Evolutionary conservation across 2,329 filamentous ascomycete species (phyloP), one percentile per base, ranked within the genome.

Genomic region (Pseudogymnoascus sp.): DNA sequence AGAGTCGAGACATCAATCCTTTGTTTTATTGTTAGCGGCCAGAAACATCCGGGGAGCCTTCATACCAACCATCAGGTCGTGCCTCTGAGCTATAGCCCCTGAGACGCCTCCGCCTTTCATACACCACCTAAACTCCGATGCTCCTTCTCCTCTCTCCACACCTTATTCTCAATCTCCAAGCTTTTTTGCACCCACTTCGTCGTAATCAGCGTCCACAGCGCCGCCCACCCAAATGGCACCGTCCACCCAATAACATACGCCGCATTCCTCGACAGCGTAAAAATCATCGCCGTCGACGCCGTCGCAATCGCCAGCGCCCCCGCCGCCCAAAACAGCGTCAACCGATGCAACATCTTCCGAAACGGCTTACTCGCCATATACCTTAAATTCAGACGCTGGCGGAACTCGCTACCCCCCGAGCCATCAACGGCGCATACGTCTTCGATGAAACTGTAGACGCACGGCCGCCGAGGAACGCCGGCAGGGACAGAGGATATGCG

Each of bases 391-490:
- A 83, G 72, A 3, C 77, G 71, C 67, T 82, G 78, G 43, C 81
- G 75, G 72, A 79, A 83, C 62, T 78, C 78, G 5, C 80, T 83
- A 5, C 79, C 79, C 21, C 81, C 81, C 12, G 73, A 76, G 4
- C 81, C 81, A 64, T 83, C 81, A 4, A 83, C 81, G 2, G 80
- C 80, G 43, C 77, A 76, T 25, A 83, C 74, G 66, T 83, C 81
- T 64, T 83, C 81, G 65, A 83, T 80, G 65, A 83, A 75, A 6
- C 76, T 76, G 71, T 83, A 83, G 65, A 83, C 80, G 0, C 79
- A 79, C 0, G 81, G 81, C 1, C 81, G 79, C 1, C 83, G 74
- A 49, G 79, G 78, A 0, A 79, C 75, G 43, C 80, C 80, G 45
- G 76, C 73, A 3, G 80, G 81, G 0, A 83, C 75, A 1, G 80